Evolutionary conservation across 169 alveolate genomes (phyloP).

Genomic region (Cystoisospora suis): DNA sequence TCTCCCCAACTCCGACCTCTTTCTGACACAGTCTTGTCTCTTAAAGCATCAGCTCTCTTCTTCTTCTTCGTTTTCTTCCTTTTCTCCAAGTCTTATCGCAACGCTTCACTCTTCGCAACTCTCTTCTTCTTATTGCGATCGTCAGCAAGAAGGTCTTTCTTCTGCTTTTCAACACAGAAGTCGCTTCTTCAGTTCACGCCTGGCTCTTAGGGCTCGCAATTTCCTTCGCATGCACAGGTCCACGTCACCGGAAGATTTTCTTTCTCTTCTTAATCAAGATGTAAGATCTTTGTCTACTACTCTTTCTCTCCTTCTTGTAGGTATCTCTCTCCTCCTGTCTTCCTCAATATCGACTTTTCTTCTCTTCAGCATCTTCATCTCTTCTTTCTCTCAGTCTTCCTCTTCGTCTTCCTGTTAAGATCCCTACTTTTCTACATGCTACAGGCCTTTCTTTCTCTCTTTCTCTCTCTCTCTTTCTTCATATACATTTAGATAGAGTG

Average conservation of each 20-base stretch:
- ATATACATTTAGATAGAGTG: not conserved
- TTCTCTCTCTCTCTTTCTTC: not conserved
- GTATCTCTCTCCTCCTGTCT: not conserved
- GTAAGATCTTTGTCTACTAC: not conserved
- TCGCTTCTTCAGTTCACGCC: not conserved
- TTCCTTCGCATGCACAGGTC: not conserved
- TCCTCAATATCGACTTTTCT: not conserved
- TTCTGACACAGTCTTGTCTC: not conserved
- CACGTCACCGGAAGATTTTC: not conserved
- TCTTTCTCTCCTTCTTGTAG: not conserved
- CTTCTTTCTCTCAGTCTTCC: not conserved
- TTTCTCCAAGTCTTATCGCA: not conserved
- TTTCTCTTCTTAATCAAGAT: not conserved
- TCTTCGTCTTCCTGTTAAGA: not conserved
- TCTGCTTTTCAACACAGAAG: not conserved
- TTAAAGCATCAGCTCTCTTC: not conserved
- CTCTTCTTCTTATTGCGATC: no score
- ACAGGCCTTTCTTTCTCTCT: not conserved
- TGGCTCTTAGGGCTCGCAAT: not conserved
- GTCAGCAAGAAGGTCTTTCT: not conserved
- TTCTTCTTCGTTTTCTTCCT: not conserved
- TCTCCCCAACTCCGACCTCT: not conserved
- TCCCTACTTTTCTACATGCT: not conserved
- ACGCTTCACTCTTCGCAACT: no score
- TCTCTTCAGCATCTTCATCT: not conserved